Evolutionary conservation across 805 yeast genomes (phyloP), one percentile per base, ranked within the genome.

Genomic region (Candida insectorum): DNA sequence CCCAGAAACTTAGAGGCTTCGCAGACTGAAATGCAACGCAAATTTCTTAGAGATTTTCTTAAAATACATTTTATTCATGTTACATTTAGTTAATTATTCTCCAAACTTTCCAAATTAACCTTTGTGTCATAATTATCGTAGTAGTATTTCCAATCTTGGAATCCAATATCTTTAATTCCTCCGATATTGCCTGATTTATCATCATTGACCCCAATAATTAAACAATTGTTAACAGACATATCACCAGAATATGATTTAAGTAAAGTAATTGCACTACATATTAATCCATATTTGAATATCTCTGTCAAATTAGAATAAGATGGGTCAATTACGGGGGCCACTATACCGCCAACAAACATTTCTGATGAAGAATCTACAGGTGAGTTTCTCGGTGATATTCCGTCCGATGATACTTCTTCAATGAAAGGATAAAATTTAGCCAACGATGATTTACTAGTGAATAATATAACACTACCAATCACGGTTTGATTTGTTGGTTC

Each of bases 291-390:
- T 37, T 66, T 71, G 54, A 77, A 71, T 3, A 76, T 74, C 33
- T 73, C 75, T 6, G 71, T 65, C 44, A 77, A 62, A 40, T 71
- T 73, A 17, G 71, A 66, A 48, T 74, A 74, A 26, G 62, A 60
- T 13, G 75, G 74, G 41, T 75, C 80, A 16, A 75, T 70, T 19
- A 76, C 62, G 2, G 77, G 64, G 4, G 77, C 78, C 10, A 75
- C 57, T 8, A 77, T 56, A 1, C 77, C 78, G 6, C 79, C 79
- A n/a, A 71, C 55, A 23, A 56, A 45, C 6, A 19, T 33, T 6
- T 19, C 26, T 16, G 9, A 21, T 14, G 15, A 11, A 10, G 11
- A 7, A 4, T 4, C 8, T 12, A 16, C 16, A 9, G 34, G 30
- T 12, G 34, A 27, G 21, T 16, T 24, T 11, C 21, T 26, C 4